Percentiles rank a stretch among this genome's conserved stretches.
These are phyloP conservation scores for Colletotrichum godetiae DNA, from an alignment of 2,329 filamentous ascomycete species.

Conservation along the genomic window DNA sequence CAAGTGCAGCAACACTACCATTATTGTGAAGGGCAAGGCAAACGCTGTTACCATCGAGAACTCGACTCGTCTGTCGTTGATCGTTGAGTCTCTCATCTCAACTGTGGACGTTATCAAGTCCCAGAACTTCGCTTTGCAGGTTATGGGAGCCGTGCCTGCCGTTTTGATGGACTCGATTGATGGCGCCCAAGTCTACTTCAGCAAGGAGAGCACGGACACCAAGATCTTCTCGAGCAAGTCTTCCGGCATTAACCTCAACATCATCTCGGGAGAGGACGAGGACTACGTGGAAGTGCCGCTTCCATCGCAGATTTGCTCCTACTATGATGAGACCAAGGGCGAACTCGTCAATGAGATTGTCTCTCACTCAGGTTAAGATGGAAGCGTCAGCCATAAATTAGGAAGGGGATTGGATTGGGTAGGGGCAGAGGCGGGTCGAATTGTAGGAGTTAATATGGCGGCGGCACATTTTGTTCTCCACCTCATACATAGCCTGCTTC, in stretches of 20 bases:
- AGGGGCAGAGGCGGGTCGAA: not conserved
- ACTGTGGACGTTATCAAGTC: conserved; percentile 96
- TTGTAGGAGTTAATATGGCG: not conserved
- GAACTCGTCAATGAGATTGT: conserved; percentile 93
- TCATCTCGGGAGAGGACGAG: conserved; percentile 76
- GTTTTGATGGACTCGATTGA: conserved; percentile 94
- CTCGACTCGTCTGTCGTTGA: conserved; percentile 82
- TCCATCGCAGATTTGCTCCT: conserved; percentile 88
- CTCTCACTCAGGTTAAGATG: conserved; percentile 80
- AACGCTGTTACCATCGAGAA: conserved; percentile 98
- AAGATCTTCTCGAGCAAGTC: conserved; percentile 94
- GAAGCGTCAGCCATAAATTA: not conserved
- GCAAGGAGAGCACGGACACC: conserved; percentile 79
- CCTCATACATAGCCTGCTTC: not conserved
- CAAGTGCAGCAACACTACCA: conserved; percentile 89
- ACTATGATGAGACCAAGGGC: conserved; percentile 76
- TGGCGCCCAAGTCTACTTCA: conserved; percentile 87
- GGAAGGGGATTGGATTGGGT: not conserved
- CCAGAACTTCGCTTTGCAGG: conserved; percentile 92
- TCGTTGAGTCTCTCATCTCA: conserved; percentile 90
- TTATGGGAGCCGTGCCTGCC: conserved; percentile 86
- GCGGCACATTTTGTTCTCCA: not conserved
- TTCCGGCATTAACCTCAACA: conserved; percentile 85
- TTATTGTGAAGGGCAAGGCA: conserved; percentile 91
- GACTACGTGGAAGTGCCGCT: conserved; percentile 90